Percentiles rank a stretch among this genome's conserved stretches.
Conservation (phyloP, 768 basidiomycete species). For the Daedalea quercina region DNA sequence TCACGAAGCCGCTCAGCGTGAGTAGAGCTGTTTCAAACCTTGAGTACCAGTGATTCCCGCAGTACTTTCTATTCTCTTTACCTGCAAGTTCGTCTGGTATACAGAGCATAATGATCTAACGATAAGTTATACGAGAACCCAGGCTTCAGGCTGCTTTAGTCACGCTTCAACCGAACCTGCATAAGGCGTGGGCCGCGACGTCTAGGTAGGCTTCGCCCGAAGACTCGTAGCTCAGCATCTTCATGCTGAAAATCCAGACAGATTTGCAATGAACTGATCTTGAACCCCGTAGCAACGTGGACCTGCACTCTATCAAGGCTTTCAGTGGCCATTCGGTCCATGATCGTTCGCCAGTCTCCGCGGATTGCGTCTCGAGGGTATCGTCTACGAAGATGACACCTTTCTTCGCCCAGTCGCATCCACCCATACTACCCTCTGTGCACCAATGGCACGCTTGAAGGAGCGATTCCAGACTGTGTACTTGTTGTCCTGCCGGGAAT, state of each 20-base stretch:
- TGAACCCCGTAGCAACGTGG: not conserved
- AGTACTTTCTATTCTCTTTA: too few relatives aligned
- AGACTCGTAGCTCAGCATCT: slow-evolving; percentile 12
- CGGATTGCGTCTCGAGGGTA: too few relatives aligned
- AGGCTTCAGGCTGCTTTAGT: too few relatives aligned
- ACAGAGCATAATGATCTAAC: slow-evolving; percentile 3
- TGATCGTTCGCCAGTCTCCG: not conserved
- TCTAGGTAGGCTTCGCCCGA: slow-evolving; percentile 5
- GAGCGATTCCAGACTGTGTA: slow-evolving; percentile 40
- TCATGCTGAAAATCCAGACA: slow-evolving; percentile 13
- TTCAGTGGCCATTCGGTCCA: slow-evolving; percentile 3
- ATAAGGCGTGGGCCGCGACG: slow-evolving; percentile 11
- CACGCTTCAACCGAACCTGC: slow-evolving; percentile 14
- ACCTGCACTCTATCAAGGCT: slow-evolving; percentile 5
- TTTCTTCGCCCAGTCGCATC: slow-evolving; percentile 9
- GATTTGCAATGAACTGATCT: slow-evolving; percentile 3
- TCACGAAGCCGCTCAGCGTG: too few relatives aligned
- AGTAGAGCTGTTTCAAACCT: too few relatives aligned
- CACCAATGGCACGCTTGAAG: slow-evolving; percentile 43
- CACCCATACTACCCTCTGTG: not conserved
- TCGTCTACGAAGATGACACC: slow-evolving; percentile 23
- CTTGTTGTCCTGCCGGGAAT: slow-evolving; percentile 26
- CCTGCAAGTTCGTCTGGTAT: too few relatives aligned
- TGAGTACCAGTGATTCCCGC: too few relatives aligned
- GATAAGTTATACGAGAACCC: too few relatives aligned